These are phyloP conservation scores for Termitomyces sp. DNA, from an alignment of 768 basidiomycete species.

Conservation along the genomic window DNA sequence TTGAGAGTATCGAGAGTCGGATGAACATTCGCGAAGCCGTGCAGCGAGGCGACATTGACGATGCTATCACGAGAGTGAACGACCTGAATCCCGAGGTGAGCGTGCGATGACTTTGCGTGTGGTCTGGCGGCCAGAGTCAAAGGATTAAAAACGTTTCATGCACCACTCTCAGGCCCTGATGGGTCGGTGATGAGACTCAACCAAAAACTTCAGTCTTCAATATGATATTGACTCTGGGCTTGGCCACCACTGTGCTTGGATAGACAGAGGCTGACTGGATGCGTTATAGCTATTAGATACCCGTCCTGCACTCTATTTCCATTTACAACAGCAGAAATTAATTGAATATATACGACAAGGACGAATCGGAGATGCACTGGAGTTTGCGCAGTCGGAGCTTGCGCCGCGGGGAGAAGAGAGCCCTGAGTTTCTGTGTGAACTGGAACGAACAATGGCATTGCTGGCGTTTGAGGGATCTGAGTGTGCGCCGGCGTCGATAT, in stretches of 20 bases:
- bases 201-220: slow-evolving; percentile 95
- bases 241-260: slow-evolving; percentile 9
- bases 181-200: slow-evolving; percentile 81
- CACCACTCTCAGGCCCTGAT: slow-evolving; percentile 88
- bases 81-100: slow-evolving; percentile 96
- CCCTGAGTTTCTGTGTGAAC: slow-evolving; percentile 85
- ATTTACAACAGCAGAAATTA: slow-evolving; percentile 90
- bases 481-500: slow-evolving; percentile 58
- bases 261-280: slow-evolving; percentile 15
- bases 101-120: slow-evolving; percentile 24
- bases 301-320: slow-evolving; percentile 90
- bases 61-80: slow-evolving; percentile 92
- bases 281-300: slow-evolving; percentile 85
- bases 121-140: slow-evolving; percentile 19
- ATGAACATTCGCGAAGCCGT: slow-evolving; percentile 94
- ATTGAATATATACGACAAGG: slow-evolving; percentile 92
- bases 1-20: slow-evolving; percentile 88
- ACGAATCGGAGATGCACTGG: slow-evolving; percentile 70
- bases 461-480: slow-evolving; percentile 73
- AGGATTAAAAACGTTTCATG: slow-evolving; percentile 94
- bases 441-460: slow-evolving; percentile 94
- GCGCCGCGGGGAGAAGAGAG: slow-evolving; percentile 95
- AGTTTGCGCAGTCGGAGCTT: slow-evolving; percentile 90
- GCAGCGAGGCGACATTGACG: slow-evolving; percentile 91
- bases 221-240: slow-evolving; percentile 53